Conservation (phyloP, 169 alveolate species). For the Plasmodium inui region DNA sequence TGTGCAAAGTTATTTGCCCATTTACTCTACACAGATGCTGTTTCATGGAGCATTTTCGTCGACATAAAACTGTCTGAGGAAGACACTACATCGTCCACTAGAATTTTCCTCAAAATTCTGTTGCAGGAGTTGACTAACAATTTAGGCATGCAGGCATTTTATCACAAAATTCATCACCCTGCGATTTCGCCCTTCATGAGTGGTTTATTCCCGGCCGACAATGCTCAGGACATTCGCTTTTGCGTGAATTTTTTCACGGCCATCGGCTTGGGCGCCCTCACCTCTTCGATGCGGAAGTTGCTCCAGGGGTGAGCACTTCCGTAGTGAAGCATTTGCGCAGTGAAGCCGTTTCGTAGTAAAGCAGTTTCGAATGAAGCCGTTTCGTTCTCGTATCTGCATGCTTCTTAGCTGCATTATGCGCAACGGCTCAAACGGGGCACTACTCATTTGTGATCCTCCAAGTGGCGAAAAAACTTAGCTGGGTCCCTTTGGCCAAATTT, state of each 20-base stretch:
- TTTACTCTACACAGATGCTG: constrained; percentile 92
- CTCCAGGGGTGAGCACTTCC: constrained; percentile 56
- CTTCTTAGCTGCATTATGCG: too few species aligned
- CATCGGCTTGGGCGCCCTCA: constrained; percentile 96
- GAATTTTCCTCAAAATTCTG: constrained; percentile 97
- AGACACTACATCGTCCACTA: constrained; percentile 96
- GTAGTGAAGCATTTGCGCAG: neutral
- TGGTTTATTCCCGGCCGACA: constrained; percentile 96
- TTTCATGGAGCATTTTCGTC: constrained; percentile 88
- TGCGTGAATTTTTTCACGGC: constrained; percentile 98
- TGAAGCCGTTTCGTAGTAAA: neutral
- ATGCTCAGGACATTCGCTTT: constrained; percentile 95
- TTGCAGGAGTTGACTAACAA: constrained; percentile 94
- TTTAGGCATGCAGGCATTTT: constrained; percentile 86
- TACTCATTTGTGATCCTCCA: neutral
- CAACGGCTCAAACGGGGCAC: neutral
- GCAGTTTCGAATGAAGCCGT: too few species aligned
- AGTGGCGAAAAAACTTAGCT: too few species aligned
- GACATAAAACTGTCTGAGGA: constrained; percentile 95
- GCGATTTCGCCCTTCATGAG: constrained; percentile 88
- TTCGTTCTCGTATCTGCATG: neutral
- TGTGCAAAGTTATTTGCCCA: constrained; percentile 97
- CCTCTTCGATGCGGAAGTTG: constrained; percentile 93
- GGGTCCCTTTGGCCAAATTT: too few species aligned
- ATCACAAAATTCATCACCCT: constrained; percentile 87